Evolutionary conservation across 768 basidiomycete species (phyloP).

Genomic region (Basidioascus undulatus): DNA sequence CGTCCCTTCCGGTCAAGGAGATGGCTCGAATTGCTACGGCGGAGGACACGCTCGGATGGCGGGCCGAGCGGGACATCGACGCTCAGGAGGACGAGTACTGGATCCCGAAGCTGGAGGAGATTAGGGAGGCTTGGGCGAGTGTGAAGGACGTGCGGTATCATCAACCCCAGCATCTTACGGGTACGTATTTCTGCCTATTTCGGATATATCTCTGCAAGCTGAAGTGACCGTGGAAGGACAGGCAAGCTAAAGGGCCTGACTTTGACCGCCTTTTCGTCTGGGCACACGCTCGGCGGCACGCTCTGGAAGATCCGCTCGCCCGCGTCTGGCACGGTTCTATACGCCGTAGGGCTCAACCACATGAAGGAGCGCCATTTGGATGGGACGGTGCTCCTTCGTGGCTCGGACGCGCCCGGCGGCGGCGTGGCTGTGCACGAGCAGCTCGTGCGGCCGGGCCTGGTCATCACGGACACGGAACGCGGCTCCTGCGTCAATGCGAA

Average conservation of each 20-base stretch:
- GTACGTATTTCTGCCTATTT: conserved; percentile 25
- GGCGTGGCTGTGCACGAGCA: conserved; percentile 56
- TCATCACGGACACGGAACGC: conserved; percentile 80
- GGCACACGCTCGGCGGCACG: conserved; percentile 84
- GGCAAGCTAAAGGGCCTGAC: conserved; percentile 81
- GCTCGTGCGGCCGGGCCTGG: conserved; percentile 64
- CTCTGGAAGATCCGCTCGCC: conserved; percentile 92
- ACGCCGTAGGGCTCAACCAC: conserved; percentile 88
- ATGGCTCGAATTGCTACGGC: conserved; percentile 50
- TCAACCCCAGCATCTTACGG: conserved; percentile 83
- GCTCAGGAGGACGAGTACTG: conserved; percentile 5
- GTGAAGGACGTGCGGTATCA: conserved; percentile 83
- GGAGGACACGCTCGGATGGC: conserved; percentile 4
- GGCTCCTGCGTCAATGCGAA: conserved; percentile 61
- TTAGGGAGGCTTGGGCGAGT: conserved; percentile 77
- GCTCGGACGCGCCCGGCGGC: conserved; percentile 22
- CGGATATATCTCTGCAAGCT: too few species aligned
- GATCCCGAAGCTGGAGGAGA: conserved; percentile 54
- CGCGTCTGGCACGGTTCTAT: conserved; percentile 54
- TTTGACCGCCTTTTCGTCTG: conserved; percentile 83
- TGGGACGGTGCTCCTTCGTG: conserved; percentile 62
- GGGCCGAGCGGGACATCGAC: conserved; percentile 1
- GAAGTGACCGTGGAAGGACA: too few species aligned
- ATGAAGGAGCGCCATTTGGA: conserved; percentile 88
- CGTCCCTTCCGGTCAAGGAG: conserved; percentile 81